These are phyloP conservation scores for Jimgerdemannia lactiflua DNA, from an alignment of 192 early-diverging fungal species.

Conservation along the genomic window DNA sequence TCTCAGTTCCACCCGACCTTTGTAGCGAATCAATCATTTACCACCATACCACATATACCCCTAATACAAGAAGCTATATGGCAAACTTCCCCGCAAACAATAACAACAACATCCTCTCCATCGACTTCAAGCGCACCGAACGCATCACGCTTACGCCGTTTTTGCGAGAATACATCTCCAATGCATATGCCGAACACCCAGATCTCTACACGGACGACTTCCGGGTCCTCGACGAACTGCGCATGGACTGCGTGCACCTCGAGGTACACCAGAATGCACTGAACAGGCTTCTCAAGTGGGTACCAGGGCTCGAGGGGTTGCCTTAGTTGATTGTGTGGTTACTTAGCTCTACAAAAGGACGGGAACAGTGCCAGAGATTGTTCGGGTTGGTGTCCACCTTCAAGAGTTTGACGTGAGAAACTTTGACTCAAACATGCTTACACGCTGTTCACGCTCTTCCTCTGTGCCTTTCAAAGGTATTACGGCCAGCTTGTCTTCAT, in stretches of 20 bases:
- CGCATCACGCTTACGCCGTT: conserved; percentile 52
- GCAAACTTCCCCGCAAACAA: no score
- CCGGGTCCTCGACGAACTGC: conserved; percentile 71
- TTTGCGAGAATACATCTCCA: conserved; percentile 69
- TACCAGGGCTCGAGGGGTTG: neutral
- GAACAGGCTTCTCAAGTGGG: conserved; percentile 64
- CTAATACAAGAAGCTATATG: no score
- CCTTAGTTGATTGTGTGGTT: no score
- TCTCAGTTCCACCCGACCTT: no score
- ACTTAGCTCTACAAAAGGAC: no score
- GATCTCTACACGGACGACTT: conserved; percentile 87
- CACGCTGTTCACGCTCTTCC: conserved; percentile 1
- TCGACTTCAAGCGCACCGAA: conserved; percentile 58
- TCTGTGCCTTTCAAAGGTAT: conserved; percentile 51
- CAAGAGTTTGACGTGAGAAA: neutral
- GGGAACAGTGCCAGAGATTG: no score
- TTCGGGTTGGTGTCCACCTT: no score
- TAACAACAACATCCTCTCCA: conserved; percentile 37
- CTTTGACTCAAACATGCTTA: no score
- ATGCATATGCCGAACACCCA: conserved; percentile 81
- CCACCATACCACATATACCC: no score
- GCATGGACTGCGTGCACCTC: conserved; percentile 64
- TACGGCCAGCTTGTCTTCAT: conserved; percentile 85
- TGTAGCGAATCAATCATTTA: no score
- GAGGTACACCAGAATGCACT: conserved; percentile 62